Evolutionary conservation across 257 asterid genomes (phyloP).

Genomic region (Capsicum rhomboideum): DNA sequence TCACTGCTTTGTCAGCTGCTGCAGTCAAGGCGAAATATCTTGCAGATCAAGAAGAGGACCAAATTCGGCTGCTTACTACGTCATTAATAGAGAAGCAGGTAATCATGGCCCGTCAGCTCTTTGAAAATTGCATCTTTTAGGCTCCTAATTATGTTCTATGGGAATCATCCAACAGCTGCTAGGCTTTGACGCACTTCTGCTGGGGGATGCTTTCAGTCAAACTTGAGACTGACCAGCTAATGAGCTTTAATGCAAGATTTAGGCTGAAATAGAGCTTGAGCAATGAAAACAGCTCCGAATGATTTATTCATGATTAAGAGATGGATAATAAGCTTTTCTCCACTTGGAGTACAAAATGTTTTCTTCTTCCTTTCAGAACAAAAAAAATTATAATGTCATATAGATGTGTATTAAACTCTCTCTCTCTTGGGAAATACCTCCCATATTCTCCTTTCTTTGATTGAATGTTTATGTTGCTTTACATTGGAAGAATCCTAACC

Average conservation of each 20-base stretch:
- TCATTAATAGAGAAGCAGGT: conserved; percentile 84
- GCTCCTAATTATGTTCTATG: not conserved
- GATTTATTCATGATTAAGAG: not conserved
- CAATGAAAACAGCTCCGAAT: not conserved
- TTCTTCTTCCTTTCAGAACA: not conserved
- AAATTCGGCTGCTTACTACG: conserved; percentile 71
- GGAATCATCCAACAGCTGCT: not conserved
- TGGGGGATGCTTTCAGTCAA: not conserved
- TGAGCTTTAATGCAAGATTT: not conserved
- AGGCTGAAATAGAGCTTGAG: not conserved
- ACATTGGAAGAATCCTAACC: not conserved
- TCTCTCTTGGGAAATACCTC: not conserved
- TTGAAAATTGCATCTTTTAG: not conserved
- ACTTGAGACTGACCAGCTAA: not conserved
- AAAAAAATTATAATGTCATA: not conserved
- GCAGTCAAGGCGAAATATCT: conserved; percentile 95
- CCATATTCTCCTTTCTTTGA: not conserved
- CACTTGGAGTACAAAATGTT: not conserved
- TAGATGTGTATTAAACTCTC: not conserved
- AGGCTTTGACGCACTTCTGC: not conserved
- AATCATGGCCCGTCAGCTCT: conserved; percentile 3
- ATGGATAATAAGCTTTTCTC: not conserved
- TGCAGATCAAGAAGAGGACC: conserved; percentile 90
- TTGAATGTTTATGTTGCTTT: not conserved
- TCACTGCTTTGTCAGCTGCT: conserved; percentile 86